Evolutionary conservation across 331 rosid genomes (phyloP).

Genomic region (Quercus phellos): DNA sequence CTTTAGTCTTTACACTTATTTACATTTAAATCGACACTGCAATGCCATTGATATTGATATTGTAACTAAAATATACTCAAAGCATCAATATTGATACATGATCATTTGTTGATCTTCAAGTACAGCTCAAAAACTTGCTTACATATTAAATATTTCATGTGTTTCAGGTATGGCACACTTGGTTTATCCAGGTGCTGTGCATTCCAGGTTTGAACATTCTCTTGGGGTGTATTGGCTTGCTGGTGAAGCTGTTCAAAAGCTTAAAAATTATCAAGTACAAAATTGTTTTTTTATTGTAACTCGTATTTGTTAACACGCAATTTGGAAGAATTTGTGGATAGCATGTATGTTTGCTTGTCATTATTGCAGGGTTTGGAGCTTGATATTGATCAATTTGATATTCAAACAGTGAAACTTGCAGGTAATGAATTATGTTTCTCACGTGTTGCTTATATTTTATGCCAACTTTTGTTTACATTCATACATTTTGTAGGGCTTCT

Average conservation of each 20-base stretch:
- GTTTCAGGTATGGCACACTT: conserved; percentile 64
- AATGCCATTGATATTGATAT: background rate
- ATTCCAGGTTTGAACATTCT: conserved; percentile 93
- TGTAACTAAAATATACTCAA: background rate
- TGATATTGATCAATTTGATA: conserved; percentile 73
- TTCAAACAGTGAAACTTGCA: conserved; percentile 89
- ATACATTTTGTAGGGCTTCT: conserved; percentile 59
- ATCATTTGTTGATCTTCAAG: background rate
- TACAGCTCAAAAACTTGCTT: background rate
- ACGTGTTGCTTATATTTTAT: background rate
- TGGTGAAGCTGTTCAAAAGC: conserved; percentile 71
- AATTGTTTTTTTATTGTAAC: background rate
- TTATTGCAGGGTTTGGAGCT: conserved; percentile 75
- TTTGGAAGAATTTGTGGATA: background rate
- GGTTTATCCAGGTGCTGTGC: conserved; percentile 93
- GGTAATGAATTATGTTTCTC: conserved; percentile 38
- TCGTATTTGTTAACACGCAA: background rate
- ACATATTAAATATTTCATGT: background rate
- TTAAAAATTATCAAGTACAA: conserved; percentile 57
- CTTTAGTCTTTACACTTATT: background rate
- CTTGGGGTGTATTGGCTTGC: conserved; percentile 97
- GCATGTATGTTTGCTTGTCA: conserved; percentile 12
- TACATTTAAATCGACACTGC: background rate
- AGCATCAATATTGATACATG: background rate
- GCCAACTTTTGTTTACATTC: conserved; percentile 1